phyloP scores from a whole-genome alignment of 1,139 yeast species.

The Yamadazyma diddensiae region DNA sequence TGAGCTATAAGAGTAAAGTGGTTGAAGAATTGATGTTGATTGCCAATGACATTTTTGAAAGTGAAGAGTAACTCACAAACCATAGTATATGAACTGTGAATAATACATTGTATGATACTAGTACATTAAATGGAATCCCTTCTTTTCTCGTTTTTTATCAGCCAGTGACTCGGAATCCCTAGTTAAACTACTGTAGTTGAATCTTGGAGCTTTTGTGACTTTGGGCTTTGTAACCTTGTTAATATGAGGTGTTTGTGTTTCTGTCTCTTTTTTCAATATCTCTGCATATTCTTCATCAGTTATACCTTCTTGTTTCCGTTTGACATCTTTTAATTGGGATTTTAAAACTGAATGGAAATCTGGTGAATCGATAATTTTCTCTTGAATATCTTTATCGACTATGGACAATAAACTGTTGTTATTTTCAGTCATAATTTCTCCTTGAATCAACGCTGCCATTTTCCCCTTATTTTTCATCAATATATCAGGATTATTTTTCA shows the following conservation, averaged over 20 bases:
- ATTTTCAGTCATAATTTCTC: slow-evolving; percentile 36
- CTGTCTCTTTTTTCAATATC: slow-evolving; percentile 16
- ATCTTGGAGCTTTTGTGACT: slow-evolving; percentile 27
- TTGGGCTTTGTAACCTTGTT: slow-evolving; percentile 4
- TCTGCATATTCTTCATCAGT: slow-evolving; percentile 40
- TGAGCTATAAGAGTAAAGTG: slow-evolving; percentile 76
- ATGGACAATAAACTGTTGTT: slow-evolving; percentile 27
- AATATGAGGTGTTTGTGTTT: background rate
- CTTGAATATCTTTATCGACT: slow-evolving; percentile 47
- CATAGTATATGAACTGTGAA: too few relatives aligned
- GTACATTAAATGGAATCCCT: slow-evolving; percentile 12
- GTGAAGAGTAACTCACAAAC: slow-evolving; percentile 37
- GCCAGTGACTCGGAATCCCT: background rate
- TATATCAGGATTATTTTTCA: slow-evolving; percentile 48
- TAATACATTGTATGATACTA: too few relatives aligned
- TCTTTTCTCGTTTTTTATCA: slow-evolving; percentile 1
- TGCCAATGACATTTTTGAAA: slow-evolving; percentile 86
- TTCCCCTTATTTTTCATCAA: slow-evolving; percentile 50
- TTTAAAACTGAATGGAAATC: slow-evolving; percentile 35
- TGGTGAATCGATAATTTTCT: slow-evolving; percentile 43
- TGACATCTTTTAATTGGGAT: slow-evolving; percentile 34
- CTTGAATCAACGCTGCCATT: slow-evolving; percentile 53
- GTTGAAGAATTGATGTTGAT: slow-evolving; percentile 80
- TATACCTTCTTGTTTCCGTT: slow-evolving; percentile 32
- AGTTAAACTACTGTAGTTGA: slow-evolving; percentile 4